phyloP scores from a whole-genome alignment of 2,329 filamentous ascomycete genomes.

The Colletotrichum sp. region DNA sequence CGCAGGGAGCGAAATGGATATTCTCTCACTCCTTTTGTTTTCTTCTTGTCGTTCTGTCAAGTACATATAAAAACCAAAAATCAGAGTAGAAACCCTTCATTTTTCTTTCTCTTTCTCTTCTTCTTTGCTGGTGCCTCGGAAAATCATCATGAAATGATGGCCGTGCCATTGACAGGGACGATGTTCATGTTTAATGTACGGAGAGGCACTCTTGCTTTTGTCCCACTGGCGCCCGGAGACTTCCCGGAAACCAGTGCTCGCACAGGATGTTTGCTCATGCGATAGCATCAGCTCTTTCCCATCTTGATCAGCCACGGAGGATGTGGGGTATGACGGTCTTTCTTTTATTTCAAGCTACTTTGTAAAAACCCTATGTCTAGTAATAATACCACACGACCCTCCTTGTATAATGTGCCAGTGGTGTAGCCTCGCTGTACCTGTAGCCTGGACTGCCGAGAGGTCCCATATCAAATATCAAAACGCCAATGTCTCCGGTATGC shows the following conservation, averaged over 20 bases:
- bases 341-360: neutral
- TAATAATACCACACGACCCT: neutral
- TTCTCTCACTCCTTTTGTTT: neutral
- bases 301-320: neutral
- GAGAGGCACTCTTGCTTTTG: neutral
- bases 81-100: neutral
- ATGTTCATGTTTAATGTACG: neutral
- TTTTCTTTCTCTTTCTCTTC: neutral
- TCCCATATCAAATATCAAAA: neutral
- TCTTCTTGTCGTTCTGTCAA: neutral
- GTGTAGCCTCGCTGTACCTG: neutral
- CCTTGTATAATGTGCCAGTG: neutral
- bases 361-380: neutral
- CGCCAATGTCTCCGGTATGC: constrained; percentile 14
- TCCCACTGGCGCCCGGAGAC: neutral
- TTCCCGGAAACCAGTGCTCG: neutral
- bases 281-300: neutral
- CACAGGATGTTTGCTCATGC: neutral
- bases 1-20: neutral
- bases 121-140: neutral
- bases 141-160: neutral
- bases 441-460: neutral
- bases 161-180: neutral
- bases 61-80: neutral
- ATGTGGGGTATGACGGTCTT: neutral